Percentiles rank a stretch among this genome's conserved stretches.
Evolutionary conservation across 345 rosid species (phyloP).

Genomic region (Hibiscus trionum): DNA sequence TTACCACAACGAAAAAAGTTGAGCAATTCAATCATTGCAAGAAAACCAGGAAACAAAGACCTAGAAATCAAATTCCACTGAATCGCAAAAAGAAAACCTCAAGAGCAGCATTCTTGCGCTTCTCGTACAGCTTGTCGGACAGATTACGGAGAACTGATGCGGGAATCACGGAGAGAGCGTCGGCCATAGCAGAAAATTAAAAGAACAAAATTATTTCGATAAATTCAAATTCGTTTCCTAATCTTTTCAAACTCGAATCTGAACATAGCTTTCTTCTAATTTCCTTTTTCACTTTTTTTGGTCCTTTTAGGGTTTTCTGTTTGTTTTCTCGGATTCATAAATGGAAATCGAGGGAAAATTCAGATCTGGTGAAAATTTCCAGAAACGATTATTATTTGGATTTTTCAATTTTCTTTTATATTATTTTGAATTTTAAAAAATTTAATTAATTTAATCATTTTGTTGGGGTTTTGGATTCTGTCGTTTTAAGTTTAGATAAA

Average conservation of each 20-base stretch:
- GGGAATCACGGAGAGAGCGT: constrained; percentile 54
- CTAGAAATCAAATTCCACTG: constrained; percentile 17
- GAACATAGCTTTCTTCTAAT: constrained; percentile 18
- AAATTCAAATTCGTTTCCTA: constrained; percentile 32
- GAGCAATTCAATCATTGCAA: not conserved
- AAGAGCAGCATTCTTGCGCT: constrained; percentile 94
- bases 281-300: not conserved
- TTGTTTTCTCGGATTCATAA: not conserved
- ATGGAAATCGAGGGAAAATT: not conserved
- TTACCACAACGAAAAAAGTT: not conserved
- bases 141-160: constrained; percentile 73
- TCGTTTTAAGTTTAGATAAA: not conserved
- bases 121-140: constrained; percentile 96
- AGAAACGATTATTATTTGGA: not conserved
- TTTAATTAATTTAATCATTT: not conserved
- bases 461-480: not conserved
- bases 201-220: not conserved
- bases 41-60: constrained; percentile 11
- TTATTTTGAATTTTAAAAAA: not conserved
- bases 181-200: constrained; percentile 49
- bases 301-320: not conserved
- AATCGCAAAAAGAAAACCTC: constrained; percentile 34
- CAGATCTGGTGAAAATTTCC: constrained; percentile 22
- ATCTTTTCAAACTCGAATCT: constrained; percentile 37
- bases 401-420: too few relatives aligned